Base-by-base conservation (phyloP, 179 eudicot genomes). In the Pouteria campechiana region DNA sequence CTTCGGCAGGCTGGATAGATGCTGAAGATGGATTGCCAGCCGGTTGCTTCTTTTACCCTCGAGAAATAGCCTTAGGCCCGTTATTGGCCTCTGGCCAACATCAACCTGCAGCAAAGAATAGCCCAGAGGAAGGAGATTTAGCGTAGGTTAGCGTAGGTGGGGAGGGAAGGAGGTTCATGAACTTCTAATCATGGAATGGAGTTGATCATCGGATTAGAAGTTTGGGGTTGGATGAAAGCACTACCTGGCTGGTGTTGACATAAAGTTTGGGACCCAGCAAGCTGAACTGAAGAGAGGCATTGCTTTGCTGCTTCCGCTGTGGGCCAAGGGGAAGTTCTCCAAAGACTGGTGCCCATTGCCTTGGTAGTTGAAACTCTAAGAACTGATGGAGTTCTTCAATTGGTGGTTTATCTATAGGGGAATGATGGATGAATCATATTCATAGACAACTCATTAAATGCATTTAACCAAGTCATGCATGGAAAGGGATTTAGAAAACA, bases 301-400 rank as follows among this genome's bases (percentile, higher is more conserved):
- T 70, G 51, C 74, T 75, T 55, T 69, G 82, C 46, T 86, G 92
- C 72, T 66, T 73, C 46, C 88, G 68, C 32, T 86, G 96, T 28
- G 96, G 96, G 42, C 96, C 99, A 61, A 92, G 78, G 28, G 99
- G 96, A 61, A 86, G 94, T 48, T 92, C 99, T 54, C 83, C 77
- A 49, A 82, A 87, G 24, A 92, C 79, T 32, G 99, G 99, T 12
- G 99, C 99, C 99, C 99, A 92, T 58, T 77, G 92, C 52, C 96
- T 58, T 7, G 94, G 99, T 50, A 86, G 63, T 68, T 92, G 99
- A 63, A 92, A 92, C 54, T 92, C 99, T 76, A 92, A 65, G 75
- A 92, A 92, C 44, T 82, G 96, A 52, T 82, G 96, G 33, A 92
- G 94, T 61, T 92, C 99, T 64, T 79, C 96, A 29, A 86, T 69